A percentile compares a stretch with the other conserved stretches of the same genome.
Evolutionary conservation across 2,329 filamentous ascomycete species (phyloP).

Genomic region (Ilyonectria robusta): DNA sequence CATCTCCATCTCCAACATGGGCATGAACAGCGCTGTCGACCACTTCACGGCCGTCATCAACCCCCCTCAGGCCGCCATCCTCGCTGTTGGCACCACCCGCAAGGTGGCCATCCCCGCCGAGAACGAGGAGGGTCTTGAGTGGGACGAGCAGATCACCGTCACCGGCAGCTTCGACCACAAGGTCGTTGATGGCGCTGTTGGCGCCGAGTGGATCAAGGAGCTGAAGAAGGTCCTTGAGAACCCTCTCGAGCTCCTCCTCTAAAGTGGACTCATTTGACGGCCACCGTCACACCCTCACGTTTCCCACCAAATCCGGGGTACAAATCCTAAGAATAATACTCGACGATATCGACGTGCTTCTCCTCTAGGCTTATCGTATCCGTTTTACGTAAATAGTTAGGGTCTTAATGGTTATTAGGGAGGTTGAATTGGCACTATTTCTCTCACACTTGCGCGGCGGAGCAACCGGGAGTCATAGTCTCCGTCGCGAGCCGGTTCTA

Average conservation of each 20-base stretch:
- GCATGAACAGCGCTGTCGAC: conserved; percentile 97
- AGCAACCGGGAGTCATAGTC: conserved; percentile 20
- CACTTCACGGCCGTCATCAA: conserved; percentile 99
- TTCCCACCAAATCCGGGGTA: conserved; percentile 14
- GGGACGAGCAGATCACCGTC: conserved; percentile 97
- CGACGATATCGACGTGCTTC: conserved; percentile 33
- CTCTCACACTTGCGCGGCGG: conserved; percentile 22
- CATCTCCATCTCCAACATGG: conserved; percentile 99
- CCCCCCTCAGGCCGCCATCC: conserved; percentile 95
- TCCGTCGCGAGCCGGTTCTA: conserved; percentile 31
- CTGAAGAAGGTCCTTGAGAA: conserved; percentile 99
- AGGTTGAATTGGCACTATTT: conserved; percentile 30
- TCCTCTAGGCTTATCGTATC: conserved; percentile 30
- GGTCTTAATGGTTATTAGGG: conserved; percentile 34
- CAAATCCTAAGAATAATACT: conserved; percentile 33
- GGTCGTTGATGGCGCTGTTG: conserved; percentile 96
- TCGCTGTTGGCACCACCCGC: conserved; percentile 94
- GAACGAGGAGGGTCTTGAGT: conserved; percentile 90
- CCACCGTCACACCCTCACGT: conserved; percentile 21
- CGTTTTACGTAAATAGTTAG: conserved; percentile 35
- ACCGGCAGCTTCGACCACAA: conserved; percentile 99
- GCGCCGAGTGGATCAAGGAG: conserved; percentile 96
- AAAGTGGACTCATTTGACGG: conserved; percentile 52
- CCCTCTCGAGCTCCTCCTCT: conserved; percentile 94
- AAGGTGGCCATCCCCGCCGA: conserved; percentile 94